Conservation (phyloP, 169 alveolate species). For the Plasmodium billcollinsi region DNA sequence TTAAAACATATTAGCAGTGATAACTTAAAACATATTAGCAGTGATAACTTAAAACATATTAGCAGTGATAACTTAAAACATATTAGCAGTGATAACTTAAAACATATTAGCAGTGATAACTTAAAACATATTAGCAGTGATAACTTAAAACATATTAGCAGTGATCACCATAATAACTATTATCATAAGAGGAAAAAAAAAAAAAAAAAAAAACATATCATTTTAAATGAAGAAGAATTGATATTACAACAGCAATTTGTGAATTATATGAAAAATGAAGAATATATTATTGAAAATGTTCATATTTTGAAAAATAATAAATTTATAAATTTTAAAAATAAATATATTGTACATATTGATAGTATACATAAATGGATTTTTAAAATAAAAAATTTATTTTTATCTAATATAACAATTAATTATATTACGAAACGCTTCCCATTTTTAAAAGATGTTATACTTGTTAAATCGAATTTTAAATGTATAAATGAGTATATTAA, state of each 20-base stretch:
- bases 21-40: too few species aligned
- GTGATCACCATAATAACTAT: neutral
- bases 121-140: too few species aligned
- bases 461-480: slow-evolving; percentile 33
- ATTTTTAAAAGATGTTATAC: slow-evolving; percentile 23
- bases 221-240: neutral
- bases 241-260: slow-evolving; percentile 25
- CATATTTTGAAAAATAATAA: slow-evolving; percentile 50
- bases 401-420: slow-evolving; percentile 46
- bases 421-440: slow-evolving; percentile 41
- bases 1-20: too few species aligned
- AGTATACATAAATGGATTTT: slow-evolving; percentile 56
- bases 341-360: slow-evolving; percentile 33
- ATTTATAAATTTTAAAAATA: slow-evolving; percentile 41
- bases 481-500: slow-evolving; percentile 27
- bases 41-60: too few species aligned
- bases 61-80: too few species aligned
- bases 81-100: too few species aligned
- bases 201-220: slow-evolving; percentile 28
- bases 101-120: too few species aligned
- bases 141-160: neutral
- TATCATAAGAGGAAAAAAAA: slow-evolving; percentile 1
- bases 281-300: slow-evolving; percentile 25
- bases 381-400: slow-evolving; percentile 41
- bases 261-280: slow-evolving; percentile 23